These are phyloP conservation scores for Anthostomella pinea DNA, from an alignment of 2,329 filamentous ascomycete species.

Conservation along the genomic window DNA sequence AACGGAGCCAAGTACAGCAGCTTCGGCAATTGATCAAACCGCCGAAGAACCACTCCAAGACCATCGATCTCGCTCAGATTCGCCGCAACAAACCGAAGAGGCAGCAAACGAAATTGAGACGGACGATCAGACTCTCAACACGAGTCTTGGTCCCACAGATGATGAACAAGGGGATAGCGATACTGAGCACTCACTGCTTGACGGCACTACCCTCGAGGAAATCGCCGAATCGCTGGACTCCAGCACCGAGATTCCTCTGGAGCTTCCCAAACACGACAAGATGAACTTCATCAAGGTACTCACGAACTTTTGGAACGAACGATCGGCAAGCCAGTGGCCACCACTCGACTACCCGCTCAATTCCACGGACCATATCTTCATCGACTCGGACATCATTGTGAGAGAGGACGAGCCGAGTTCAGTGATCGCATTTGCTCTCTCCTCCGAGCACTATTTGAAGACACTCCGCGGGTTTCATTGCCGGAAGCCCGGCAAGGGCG, in stretches of 20 bases:
- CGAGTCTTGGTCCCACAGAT: slow-evolving; percentile 62
- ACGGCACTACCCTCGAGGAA: slow-evolving; percentile 65
- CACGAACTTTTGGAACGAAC: slow-evolving; percentile 97
- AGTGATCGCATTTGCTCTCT: slow-evolving; percentile 87
- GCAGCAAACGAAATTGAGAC: slow-evolving; percentile 40
- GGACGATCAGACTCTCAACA: slow-evolving; percentile 43
- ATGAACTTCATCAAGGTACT: slow-evolving; percentile 92
- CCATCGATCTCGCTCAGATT: slow-evolving; percentile 27
- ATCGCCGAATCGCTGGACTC: slow-evolving; percentile 61
- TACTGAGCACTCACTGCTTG: slow-evolving; percentile 64
- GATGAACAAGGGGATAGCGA: slow-evolving; percentile 70
- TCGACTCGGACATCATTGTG: slow-evolving; percentile 94
- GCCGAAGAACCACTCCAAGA: slow-evolving; percentile 10
- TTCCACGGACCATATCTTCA: slow-evolving; percentile 89
- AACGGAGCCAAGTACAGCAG: slow-evolving; percentile 15
- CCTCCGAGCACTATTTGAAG: slow-evolving; percentile 78
- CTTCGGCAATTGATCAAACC: slow-evolving; percentile 5
- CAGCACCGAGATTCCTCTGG: slow-evolving; percentile 59
- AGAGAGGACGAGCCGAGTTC: slow-evolving; percentile 97
- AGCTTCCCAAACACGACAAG: slow-evolving; percentile 89
- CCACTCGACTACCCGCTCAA: slow-evolving; percentile 88
- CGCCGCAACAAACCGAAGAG: slow-evolving; percentile 25
- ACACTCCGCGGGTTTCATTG: slow-evolving; percentile 59
- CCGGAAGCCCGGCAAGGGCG: slow-evolving; percentile 19
- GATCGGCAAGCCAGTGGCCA: slow-evolving; percentile 92